Evolutionary conservation across 1,139 yeast genomes (phyloP), one percentile per base, ranked within the genome.

Genomic region (Debaryomyces fabryi): DNA sequence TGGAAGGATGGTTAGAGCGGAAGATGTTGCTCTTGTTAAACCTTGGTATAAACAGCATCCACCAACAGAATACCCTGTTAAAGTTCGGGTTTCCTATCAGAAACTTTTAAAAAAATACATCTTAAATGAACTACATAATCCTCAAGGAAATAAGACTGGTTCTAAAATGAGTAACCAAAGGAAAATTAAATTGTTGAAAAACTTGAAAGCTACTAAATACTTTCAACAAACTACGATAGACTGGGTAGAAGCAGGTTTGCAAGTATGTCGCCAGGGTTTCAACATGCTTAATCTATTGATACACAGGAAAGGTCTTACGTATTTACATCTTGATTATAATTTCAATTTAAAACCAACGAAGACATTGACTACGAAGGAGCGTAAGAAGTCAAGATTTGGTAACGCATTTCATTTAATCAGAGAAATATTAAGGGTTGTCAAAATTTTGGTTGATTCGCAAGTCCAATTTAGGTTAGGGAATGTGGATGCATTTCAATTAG

Each of bases 161-260:
- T 72, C 78, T 2, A 63, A 63, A 20, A 60, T 63, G 41, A 59
- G 66, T 5, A 68, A 65, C 24, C 76, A 72, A 39, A 76, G 75
- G 49, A 86, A 83, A 56, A 72, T 79, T 7, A 79, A 82, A 36
- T 68, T 93, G n/a, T 65, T 93, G 39, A 83, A 83, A 53, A 78
- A 84, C 38, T 76, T 95, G 52, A 83, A 83, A 52, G 75, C 79
- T 38, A 93, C 99, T 0, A 91, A 89, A 58, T 95, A 82, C 64
- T 95, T 95, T 68, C 96, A 91, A 60, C 87, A 88, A 59, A 93
- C 99, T 0, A 79, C 91, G 0, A 85, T 93, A 44, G 99, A 93
- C 65, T 95, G 99, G 99, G 95, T 93, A 1, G 99, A 95, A 64
- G 99, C 98, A 1, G 99, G 97, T 24, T 70, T 93, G 48, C 99